A percentile compares a stretch with the other conserved stretches of the same genome.
Evolutionary conservation across 805 yeast species (phyloP).

Genomic region (Metschnikowia bowlesiae): DNA sequence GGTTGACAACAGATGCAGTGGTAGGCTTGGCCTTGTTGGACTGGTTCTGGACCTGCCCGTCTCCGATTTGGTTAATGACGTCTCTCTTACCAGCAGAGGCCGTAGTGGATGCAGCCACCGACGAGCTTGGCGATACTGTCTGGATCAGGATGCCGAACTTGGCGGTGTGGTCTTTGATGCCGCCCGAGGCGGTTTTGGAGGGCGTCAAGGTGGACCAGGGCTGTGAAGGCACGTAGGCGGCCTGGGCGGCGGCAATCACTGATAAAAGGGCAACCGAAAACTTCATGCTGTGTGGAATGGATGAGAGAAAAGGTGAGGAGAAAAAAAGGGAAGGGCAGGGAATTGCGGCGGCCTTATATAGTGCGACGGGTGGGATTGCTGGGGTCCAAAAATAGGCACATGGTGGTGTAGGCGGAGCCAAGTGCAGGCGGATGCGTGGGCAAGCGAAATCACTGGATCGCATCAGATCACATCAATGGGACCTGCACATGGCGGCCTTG

Average conservation of each 20-base stretch:
- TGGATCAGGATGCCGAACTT: slow-evolving; percentile 68
- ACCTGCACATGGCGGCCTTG: no score
- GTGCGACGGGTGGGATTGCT: background rate
- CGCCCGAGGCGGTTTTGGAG: slow-evolving; percentile 49
- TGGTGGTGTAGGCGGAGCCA: background rate
- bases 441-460: slow-evolving; percentile 6
- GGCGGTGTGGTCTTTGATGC: slow-evolving; percentile 50
- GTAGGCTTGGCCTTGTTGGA: slow-evolving; percentile 23
- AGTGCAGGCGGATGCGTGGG: background rate
- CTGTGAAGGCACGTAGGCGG: slow-evolving; percentile 62
- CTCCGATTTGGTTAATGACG: slow-evolving; percentile 45
- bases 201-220: slow-evolving; percentile 77
- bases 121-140: slow-evolving; percentile 31
- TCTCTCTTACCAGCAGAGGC: slow-evolving; percentile 20
- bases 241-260: slow-evolving; percentile 46
- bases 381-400: slow-evolving; percentile 2
- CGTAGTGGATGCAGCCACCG: background rate
- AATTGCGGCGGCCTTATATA: background rate
- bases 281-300: slow-evolving; percentile 8
- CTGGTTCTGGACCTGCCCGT: background rate
- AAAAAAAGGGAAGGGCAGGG: background rate
- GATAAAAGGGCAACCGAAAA: slow-evolving; percentile 21
- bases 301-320: background rate
- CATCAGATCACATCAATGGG: background rate
- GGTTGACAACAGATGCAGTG: slow-evolving; percentile 12